A percentile compares a stretch with the other conserved stretches of the same genome.
Evolutionary conservation across 1,284 basidiomycete genomes (phyloP).

Genomic region (Fomitiporia mediterranea): DNA sequence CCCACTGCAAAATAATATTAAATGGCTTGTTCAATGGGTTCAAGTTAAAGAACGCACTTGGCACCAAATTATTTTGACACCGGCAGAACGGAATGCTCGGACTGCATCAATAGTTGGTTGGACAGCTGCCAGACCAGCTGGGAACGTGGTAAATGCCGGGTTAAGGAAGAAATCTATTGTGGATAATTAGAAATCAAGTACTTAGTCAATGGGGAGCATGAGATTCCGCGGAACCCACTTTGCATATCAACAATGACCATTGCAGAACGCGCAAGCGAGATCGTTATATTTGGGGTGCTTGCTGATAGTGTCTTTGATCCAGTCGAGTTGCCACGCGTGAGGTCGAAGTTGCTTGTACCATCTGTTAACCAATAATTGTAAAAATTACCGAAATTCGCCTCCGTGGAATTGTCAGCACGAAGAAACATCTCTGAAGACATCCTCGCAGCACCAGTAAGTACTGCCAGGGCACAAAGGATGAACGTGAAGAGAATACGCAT

Average conservation of each 20-base stretch:
- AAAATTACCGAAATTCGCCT: conserved; percentile 11
- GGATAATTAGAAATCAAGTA: neutral
- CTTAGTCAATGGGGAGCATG: neutral
- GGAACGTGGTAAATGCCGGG: neutral
- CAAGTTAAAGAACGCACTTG: neutral
- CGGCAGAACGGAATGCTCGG: conserved; percentile 19
- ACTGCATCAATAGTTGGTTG: conserved; percentile 16
- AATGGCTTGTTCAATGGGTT: neutral
- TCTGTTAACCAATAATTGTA: conserved; percentile 17
- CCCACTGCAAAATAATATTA: conserved; percentile 14
- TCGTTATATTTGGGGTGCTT: conserved; percentile 7
- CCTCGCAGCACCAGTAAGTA: neutral
- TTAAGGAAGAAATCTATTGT: conserved; percentile 18
- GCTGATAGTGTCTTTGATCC: neutral
- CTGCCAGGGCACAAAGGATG: neutral
- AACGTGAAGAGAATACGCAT: neutral
- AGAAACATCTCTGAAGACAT: neutral
- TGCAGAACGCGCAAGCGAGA: conserved; percentile 16
- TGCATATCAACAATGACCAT: conserved; percentile 24
- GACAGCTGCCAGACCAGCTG: conserved; percentile 12
- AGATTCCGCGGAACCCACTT: conserved; percentile 4
- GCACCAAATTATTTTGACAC: conserved; percentile 20
- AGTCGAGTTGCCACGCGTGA: conserved; percentile 8
- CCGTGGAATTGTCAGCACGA: neutral
- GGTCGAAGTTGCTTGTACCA: conserved; percentile 3